Base-by-base conservation (phyloP, 2,329 filamentous ascomycete genomes). In the Lecanoromycetidae sp. region DNA sequence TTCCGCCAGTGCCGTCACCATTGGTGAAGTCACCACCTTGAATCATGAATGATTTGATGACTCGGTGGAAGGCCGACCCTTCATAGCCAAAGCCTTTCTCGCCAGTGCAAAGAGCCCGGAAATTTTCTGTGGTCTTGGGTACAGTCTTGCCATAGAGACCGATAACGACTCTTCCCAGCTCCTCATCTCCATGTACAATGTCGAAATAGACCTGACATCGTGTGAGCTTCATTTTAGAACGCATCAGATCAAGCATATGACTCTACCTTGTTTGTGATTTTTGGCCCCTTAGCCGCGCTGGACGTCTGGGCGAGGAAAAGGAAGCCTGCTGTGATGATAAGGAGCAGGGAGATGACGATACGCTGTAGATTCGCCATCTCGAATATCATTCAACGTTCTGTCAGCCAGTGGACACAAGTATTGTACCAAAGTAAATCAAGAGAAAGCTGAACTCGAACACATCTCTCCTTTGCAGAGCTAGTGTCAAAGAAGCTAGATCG, bases 221-320 rank as follows among this genome's bases (percentile, higher is more conserved):
- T 22, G 10, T 32, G 15, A 36, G 30, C 20, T 48, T 30, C 44
- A 25, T 50, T 45, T 20, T 29, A n/a, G 30, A 19, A 17, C 5
- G 36, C 46, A 34, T 37, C 22, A n/a, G 22, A n/a, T 25, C n/a
- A 15, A 25, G 22, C 3, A 12, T 12, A 9, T 20, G 7, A 44
- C 12, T 10, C 50, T 63, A 76, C 87, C 79, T 94, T 94, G 75
- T 85, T 75, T 60, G 88, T 95, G 72, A 95, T 90, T 79, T 91
- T 93, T 54, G 87, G 90, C 38, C 91, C 90, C 72, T 90, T 87
- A 56, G 72, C 72, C 46, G 84, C 84, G 57, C 84, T 79, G 51
- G 77, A 79, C 27, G 78, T 76, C 67, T 87, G 81, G 57, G 82
- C 75, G 63, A 94, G 79, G 70, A 86, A 78, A 57, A 87, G 69